Base-by-base conservation (phyloP, 129 eudicot genomes). In the Escallonia rubra region DNA sequence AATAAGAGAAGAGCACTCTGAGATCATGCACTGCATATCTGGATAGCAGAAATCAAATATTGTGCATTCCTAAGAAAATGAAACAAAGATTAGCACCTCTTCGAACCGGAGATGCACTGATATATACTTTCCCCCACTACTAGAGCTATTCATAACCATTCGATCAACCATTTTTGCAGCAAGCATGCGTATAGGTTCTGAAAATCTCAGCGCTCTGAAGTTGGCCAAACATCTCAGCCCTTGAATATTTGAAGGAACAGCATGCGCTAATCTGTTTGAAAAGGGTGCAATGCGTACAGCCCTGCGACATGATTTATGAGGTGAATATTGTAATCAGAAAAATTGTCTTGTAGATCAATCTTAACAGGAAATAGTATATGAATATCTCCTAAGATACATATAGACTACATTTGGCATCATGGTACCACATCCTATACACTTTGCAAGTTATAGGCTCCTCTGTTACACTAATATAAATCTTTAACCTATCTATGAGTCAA, bases 251-350 rank as follows among this genome's bases (percentile, higher is more conserved):
- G 93, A 81, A 72, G 97, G 93, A 70, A 87, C 99, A 43, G 80
- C 89, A 81, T 89, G 96, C 63, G 99, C 95, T 81, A 94, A 73
- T 73, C 99, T 86, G 78, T 94, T 94, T 15, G 99, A 94, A 81
- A 94, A 94, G 55, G 99, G 99, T 10, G 99, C 99, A 74, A 94
- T 82, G 47, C 99, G 90, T 64, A 94, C 99, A 59, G 97, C 99
- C 88, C 99, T 94, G 90, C 78, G 71, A 57, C 65, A 77, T 80
- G 39, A 64, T 70, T 34, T 46, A 23, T 52, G 60, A 45, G 61
- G 41, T 62, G 59, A 38, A 57, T 16, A 58, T 52, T 63, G 53
- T 51, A 14, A 43, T 52, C 50, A 75, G 41, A 63, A 69, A 62
- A 61, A 67, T 42, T n/a, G n/a, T 23, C 34, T 23, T 23, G 34